A percentile compares a stretch with the other conserved stretches of the same genome.
Conservation (phyloP, 75 land plant species). For the Azolla pinnata region DNA sequence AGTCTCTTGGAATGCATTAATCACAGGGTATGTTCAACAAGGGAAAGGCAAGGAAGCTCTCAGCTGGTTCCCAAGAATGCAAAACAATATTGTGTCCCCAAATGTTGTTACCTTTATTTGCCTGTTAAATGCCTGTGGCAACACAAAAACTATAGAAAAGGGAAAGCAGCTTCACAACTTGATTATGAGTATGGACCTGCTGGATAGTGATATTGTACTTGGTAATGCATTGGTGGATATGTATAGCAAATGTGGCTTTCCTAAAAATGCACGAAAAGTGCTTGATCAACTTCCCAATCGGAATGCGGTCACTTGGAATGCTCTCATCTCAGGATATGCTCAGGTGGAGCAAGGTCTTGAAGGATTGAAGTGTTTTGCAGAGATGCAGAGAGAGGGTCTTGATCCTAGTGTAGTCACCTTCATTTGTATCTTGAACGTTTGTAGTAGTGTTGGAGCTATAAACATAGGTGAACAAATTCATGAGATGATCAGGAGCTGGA, state of each 20-base stretch:
- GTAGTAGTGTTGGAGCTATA: slow-evolving; percentile 1
- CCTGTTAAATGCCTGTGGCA: slow-evolving; percentile 59
- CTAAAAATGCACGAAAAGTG: slow-evolving; percentile 2
- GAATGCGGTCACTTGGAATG: slow-evolving; percentile 11
- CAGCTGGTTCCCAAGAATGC: slow-evolving; percentile 40
- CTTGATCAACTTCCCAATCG: background rate
- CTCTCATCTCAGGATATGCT: slow-evolving; percentile 6
- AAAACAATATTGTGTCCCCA: slow-evolving; percentile 23
- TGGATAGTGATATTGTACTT: background rate
- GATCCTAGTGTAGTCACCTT: slow-evolving; percentile 8
- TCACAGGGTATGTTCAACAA: slow-evolving; percentile 59
- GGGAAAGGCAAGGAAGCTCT: slow-evolving; percentile 39
- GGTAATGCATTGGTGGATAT: slow-evolving; percentile 13
- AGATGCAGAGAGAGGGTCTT: slow-evolving; percentile 2
- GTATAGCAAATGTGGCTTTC: slow-evolving; percentile 5
- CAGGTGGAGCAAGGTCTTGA: background rate
- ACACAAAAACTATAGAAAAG: slow-evolving; percentile 26
- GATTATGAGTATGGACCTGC: background rate
- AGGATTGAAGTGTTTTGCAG: slow-evolving; percentile 7
- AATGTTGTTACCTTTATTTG: slow-evolving; percentile 53
- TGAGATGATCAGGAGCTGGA: slow-evolving; percentile 15
- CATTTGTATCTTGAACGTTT: slow-evolving; percentile 2
- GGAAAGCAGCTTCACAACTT: slow-evolving; percentile 42
- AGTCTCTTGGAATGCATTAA: slow-evolving; percentile 72
- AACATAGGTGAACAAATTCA: slow-evolving; percentile 10